Percentiles rank a stretch among this genome's conserved stretches.
Evolutionary conservation across 2,329 filamentous ascomycete species (phyloP).

Genomic region (Zarea fungicola): DNA sequence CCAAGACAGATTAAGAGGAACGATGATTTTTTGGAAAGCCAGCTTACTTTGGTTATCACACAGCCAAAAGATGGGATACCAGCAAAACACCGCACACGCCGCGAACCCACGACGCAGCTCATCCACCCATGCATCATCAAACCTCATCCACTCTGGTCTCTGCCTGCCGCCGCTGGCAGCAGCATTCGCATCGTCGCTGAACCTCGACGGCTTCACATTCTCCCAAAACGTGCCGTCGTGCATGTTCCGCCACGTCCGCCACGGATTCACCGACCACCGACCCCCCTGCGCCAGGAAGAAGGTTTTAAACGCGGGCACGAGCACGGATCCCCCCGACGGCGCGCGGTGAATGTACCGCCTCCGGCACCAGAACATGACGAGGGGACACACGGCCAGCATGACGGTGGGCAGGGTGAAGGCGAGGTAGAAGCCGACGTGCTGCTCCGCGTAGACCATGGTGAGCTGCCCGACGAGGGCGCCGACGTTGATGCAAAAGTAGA

Average conservation of each 20-base stretch:
- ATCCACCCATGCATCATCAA: constrained; percentile 75
- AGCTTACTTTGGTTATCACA: constrained; percentile 40
- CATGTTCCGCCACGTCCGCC: constrained; percentile 53
- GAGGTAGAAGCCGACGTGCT: constrained; percentile 71
- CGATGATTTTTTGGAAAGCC: constrained; percentile 1
- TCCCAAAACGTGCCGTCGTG: constrained; percentile 59
- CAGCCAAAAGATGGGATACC: constrained; percentile 59
- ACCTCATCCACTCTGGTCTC: constrained; percentile 65
- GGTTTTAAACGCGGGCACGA: constrained; percentile 58
- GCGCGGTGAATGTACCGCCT: constrained; percentile 53
- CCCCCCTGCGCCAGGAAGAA: constrained; percentile 61
- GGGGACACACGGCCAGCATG: constrained; percentile 58
- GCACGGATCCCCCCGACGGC: constrained; percentile 62
- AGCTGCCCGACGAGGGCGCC: constrained; percentile 61
- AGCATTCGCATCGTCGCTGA: too few relatives aligned
- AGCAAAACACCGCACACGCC: constrained; percentile 65
- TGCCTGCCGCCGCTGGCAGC: too few relatives aligned
- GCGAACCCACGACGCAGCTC: constrained; percentile 64
- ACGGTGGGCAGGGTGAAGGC: constrained; percentile 63
- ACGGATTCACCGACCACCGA: constrained; percentile 63
- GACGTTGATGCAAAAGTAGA: constrained; percentile 68
- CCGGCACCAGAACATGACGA: constrained; percentile 55
- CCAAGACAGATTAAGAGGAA: neutral
- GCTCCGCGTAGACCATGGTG: constrained; percentile 66
- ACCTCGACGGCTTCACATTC: constrained; percentile 60